These are phyloP conservation scores for Panicum miliaceum DNA, from an alignment of 176 grass and related monocot genomes.

Conservation along the genomic window DNA sequence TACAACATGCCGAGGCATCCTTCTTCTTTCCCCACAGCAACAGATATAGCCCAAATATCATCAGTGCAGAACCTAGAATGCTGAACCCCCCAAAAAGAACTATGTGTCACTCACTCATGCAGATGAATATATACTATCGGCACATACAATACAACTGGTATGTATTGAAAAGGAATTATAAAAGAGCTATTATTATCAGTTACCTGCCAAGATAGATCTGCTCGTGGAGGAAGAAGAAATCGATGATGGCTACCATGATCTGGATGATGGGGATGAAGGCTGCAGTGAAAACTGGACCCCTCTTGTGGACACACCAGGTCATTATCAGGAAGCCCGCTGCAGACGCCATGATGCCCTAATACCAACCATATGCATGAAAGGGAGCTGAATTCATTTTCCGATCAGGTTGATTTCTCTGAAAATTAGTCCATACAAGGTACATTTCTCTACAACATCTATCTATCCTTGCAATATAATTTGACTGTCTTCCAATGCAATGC, in stretches of 20 bases:
- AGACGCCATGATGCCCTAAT: slow-evolving; percentile 77
- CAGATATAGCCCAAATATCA: slow-evolving; percentile 72
- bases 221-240: slow-evolving; percentile 70
- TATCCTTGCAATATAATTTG: background rate
- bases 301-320: slow-evolving; percentile 88
- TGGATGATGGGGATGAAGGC: slow-evolving; percentile 80
- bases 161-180: background rate
- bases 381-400: background rate
- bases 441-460: background rate
- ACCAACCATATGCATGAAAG: slow-evolving; percentile 5
- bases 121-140: background rate
- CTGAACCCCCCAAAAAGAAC: slow-evolving; percentile 2
- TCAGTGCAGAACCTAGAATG: slow-evolving; percentile 60
- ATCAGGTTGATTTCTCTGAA: background rate
- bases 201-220: slow-evolving; percentile 79
- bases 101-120: background rate
- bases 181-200: too few relatives aligned
- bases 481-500: background rate
- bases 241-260: slow-evolving; percentile 82
- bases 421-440: background rate
- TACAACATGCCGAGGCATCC: slow-evolving; percentile 31
- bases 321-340: slow-evolving; percentile 66
- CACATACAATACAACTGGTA: background rate
- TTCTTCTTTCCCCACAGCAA: slow-evolving; percentile 88
- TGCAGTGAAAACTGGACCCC: slow-evolving; percentile 80